phyloP scores from a whole-genome alignment of 768 basidiomycete genomes.

The Mycena belliarum region DNA sequence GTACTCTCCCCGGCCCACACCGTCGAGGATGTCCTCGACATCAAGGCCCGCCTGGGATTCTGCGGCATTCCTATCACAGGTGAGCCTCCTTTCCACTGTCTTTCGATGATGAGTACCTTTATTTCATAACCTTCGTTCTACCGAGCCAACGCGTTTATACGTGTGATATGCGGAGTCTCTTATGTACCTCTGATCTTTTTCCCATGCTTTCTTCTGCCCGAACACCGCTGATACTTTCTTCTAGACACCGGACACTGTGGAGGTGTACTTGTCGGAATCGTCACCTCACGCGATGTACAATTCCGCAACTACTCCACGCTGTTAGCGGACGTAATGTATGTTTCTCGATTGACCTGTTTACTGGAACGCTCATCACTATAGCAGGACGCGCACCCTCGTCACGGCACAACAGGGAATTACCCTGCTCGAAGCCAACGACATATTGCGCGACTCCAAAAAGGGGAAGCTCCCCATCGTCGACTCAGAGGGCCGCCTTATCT shows the following conservation, averaged over 20 bases:
- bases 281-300: slow-evolving; percentile 94
- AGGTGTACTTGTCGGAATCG: slow-evolving; percentile 93
- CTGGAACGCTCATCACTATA: background rate
- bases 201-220: slow-evolving; percentile 4
- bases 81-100: slow-evolving; percentile 48
- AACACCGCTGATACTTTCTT: slow-evolving; percentile 22
- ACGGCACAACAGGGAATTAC: slow-evolving; percentile 89
- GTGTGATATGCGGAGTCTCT: slow-evolving; percentile 74
- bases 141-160: slow-evolving; percentile 65
- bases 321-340: slow-evolving; percentile 74
- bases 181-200: slow-evolving; percentile 39
- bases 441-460: slow-evolving; percentile 95
- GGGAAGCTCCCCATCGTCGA: slow-evolving; percentile 93
- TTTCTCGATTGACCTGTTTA: background rate
- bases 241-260: slow-evolving; percentile 85
- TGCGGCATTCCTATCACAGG: slow-evolving; percentile 98
- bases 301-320: slow-evolving; percentile 70
- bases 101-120: slow-evolving; percentile 47
- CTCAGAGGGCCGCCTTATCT: slow-evolving; percentile 60
- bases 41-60: slow-evolving; percentile 91
- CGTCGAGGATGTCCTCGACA: slow-evolving; percentile 89
- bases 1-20: slow-evolving; percentile 76
- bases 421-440: slow-evolving; percentile 86
- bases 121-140: slow-evolving; percentile 85
- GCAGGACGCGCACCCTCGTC: slow-evolving; percentile 76